Evolutionary conservation across 495 filamentous ascomycete genomes (phyloP), one percentile per base, ranked within the genome.

Genomic region (Hypoxylon subgilvum): DNA sequence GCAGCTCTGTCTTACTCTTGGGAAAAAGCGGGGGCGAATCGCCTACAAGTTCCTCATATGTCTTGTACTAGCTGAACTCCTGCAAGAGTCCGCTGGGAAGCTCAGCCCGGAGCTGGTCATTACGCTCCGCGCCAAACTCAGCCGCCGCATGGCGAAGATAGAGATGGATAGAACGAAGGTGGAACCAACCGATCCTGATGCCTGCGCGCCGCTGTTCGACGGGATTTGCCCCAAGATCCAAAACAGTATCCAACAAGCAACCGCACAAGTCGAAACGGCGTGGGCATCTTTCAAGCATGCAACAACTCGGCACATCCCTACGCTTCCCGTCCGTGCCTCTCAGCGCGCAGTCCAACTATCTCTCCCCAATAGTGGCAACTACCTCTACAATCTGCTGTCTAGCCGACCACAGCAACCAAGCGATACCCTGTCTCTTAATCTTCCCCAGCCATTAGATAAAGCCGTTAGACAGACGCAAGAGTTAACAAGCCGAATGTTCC

Each of bases 71-170:
- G 57, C 76, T 2, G 51, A 72, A 0, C 54, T 86, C 10, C 59
- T 86, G 2, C 60, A 68, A 1, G 75, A 79, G 3, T 71, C 50
- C 18, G 35, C 79, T 10, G 30, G 63, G 1, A 52, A 40, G 3
- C 38, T 67, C 0, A 44, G 13, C 12, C 59, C 53, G 14, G 57
- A 55, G 1, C 35, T 63, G 21, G 38, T 63, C 1, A 59, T 69
- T 13, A 74, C 76, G 14, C 70, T 85, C 0, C 80, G 71, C 32
- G 49, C 75, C 10, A 88, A 88, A 52, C 72, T 89, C 6, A 81
- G 80, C 51, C 79, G 84, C 23, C 83, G 86, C 12, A 69, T 88
- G 35, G 80, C 76, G 4, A 88, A 89, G 65, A 31, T 88, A 5
- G 80, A 87, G 30, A 46, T 58, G 10, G 74, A 81, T 18, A 61